Evolutionary conservation across 768 basidiomycete genomes (phyloP).

Genomic region (Mycena maculata): DNA sequence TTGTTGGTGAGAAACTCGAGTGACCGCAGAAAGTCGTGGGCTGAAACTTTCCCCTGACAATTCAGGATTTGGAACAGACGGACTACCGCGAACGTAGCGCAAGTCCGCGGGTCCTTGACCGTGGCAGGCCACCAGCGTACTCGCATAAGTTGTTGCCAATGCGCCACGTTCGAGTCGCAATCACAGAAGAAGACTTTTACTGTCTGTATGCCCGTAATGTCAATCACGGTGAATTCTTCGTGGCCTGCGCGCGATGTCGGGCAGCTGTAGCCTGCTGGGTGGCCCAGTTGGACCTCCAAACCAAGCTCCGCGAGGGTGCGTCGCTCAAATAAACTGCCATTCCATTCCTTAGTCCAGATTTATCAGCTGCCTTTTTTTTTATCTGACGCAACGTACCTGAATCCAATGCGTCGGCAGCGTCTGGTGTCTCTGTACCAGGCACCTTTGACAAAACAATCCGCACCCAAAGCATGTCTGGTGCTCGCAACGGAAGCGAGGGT

Average conservation of each 20-base stretch:
- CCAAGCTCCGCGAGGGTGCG: neutral
- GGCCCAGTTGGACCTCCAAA: constrained; percentile 13
- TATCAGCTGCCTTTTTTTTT: neutral
- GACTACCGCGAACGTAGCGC: constrained; percentile 5
- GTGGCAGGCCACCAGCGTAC: constrained; percentile 28
- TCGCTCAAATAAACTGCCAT: constrained; percentile 4
- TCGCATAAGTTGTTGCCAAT: constrained; percentile 26
- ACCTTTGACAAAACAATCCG: neutral
- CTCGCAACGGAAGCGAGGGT: neutral
- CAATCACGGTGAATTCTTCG: constrained; percentile 2
- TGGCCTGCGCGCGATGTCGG: neutral
- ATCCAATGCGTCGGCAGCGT: constrained; percentile 13
- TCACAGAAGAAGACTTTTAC: constrained; percentile 10
- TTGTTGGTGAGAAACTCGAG: constrained; percentile 11
- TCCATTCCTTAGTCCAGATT: constrained; percentile 11
- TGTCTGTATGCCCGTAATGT: constrained; percentile 7
- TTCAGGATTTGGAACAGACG: constrained; percentile 2
- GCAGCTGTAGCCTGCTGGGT: neutral
- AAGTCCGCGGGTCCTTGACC: neutral
- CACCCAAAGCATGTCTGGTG: neutral
- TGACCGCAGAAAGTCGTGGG: neutral
- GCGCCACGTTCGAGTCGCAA: neutral
- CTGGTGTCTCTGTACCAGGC: neutral
- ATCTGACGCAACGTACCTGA: neutral
- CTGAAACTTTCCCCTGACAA: constrained; percentile 10